Conservation (phyloP, 495 filamentous ascomycete genomes). For the Hypoxylon intermedium region DNA sequence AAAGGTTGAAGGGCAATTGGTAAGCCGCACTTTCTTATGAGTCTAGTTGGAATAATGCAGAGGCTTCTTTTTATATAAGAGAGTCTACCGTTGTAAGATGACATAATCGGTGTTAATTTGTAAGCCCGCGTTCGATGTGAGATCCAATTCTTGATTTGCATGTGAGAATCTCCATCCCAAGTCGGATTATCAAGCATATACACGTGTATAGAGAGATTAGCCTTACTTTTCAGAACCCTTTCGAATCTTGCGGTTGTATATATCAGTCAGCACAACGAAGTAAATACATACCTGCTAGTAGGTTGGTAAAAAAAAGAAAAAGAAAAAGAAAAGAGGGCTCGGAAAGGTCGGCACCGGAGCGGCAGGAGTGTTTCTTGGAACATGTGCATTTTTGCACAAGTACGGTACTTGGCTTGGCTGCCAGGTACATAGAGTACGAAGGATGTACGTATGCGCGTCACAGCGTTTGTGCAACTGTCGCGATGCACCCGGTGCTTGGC, state of each 20-base stretch:
- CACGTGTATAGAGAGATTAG: no score
- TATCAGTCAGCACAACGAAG: constrained; percentile 13
- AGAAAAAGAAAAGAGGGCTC: neutral
- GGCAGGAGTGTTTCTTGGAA: constrained; percentile 4
- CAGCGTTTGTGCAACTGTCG: constrained; percentile 23
- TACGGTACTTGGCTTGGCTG: neutral
- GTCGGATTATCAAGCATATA: no score
- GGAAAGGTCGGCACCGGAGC: constrained; percentile 19
- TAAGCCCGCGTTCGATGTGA: neutral
- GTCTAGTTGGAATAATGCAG: neutral
- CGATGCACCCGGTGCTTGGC: constrained; percentile 31
- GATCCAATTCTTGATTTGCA: neutral
- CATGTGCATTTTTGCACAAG: constrained; percentile 17
- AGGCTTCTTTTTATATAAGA: neutral
- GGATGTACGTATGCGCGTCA: constrained; percentile 11
- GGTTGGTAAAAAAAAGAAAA: no score
- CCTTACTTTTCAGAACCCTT: no score
- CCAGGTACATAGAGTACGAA: constrained; percentile 20
- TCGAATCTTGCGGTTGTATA: constrained; percentile 5
- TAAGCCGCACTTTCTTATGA: neutral
- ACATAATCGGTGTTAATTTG: neutral
- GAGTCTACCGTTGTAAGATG: neutral
- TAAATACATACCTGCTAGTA: no score
- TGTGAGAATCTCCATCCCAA: neutral
- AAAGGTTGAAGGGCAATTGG: no score